Evolutionary conservation across 2,329 filamentous ascomycete species (phyloP).

Genomic region (Cladorrhinum sp.): DNA sequence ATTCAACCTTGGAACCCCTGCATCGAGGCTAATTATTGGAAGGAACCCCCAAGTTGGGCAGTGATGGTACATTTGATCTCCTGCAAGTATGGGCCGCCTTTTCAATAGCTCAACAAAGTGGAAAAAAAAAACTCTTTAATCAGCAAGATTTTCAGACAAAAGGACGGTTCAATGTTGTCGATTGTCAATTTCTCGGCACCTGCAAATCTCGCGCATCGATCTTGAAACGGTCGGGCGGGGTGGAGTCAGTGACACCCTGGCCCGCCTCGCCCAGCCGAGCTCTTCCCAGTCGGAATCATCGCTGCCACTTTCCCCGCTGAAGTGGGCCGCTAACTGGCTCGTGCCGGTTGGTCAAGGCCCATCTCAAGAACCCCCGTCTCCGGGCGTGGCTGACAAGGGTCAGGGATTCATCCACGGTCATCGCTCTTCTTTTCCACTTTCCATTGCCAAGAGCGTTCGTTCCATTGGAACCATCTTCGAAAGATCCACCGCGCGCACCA

Average conservation of each 20-base stretch:
- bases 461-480: constrained; percentile 14
- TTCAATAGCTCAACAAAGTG: background rate
- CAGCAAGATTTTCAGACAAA: too few relatives aligned
- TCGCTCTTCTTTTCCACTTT: background rate
- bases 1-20: too few relatives aligned
- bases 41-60: too few relatives aligned
- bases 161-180: background rate
- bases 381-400: constrained; percentile 20
- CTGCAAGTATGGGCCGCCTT: background rate
- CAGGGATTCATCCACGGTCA: constrained; percentile 6
- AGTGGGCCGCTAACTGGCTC: constrained; percentile 8
- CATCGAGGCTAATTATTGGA: too few relatives aligned
- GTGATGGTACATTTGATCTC: background rate
- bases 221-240: constrained; percentile 16
- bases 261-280: background rate
- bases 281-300: constrained; percentile 16
- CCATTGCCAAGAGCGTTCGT: constrained; percentile 7
- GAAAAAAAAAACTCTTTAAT: background rate
- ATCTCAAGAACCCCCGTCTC: background rate
- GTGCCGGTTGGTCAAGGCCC: constrained; percentile 12
- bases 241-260: constrained; percentile 18
- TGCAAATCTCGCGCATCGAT: constrained; percentile 17
- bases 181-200: constrained; percentile 1
- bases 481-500: constrained; percentile 26
- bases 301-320: constrained; percentile 14